These are phyloP conservation scores for Pythium dissotocum DNA, from an alignment of 352 stramenopile species.

Conservation along the genomic window DNA sequence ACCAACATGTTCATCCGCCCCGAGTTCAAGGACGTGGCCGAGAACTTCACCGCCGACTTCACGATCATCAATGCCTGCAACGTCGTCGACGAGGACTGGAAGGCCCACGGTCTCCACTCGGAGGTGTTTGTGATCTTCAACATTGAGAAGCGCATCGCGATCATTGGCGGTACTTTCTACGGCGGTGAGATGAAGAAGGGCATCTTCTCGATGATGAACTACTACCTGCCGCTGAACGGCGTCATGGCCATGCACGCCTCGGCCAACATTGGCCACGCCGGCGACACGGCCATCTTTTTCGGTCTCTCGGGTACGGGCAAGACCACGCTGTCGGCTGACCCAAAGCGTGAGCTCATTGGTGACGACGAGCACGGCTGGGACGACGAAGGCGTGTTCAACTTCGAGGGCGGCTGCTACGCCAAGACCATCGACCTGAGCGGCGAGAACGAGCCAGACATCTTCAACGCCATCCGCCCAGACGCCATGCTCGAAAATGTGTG, in stretches of 20 bases:
- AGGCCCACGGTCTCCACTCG: constrained; percentile 52
- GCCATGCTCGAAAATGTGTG: constrained; percentile 63
- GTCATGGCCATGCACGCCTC: constrained; percentile 68
- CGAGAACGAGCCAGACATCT: constrained; percentile 96
- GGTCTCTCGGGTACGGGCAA: constrained; percentile 89
- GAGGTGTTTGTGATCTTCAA: constrained; percentile 71
- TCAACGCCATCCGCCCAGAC: constrained; percentile 52
- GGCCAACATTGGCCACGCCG: constrained; percentile 52
- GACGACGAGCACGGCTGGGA: constrained; percentile 87
- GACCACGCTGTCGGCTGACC: constrained; percentile 88
- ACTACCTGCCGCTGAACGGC: constrained; percentile 56
- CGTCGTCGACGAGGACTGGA: constrained; percentile 56
- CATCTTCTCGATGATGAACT: constrained; percentile 77
- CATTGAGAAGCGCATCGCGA: constrained; percentile 61
- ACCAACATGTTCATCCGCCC: constrained; percentile 77
- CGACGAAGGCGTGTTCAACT: constrained; percentile 94
- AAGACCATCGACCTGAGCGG: constrained; percentile 95
- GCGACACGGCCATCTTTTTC: constrained; percentile 59
- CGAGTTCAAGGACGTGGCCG: constrained; percentile 50
- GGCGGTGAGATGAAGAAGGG: constrained; percentile 75
- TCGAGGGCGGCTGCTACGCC: constrained; percentile 97
- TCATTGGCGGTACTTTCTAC: constrained; percentile 70
- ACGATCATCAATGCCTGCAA: constrained; percentile 75
- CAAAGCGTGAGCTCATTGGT: constrained; percentile 91
- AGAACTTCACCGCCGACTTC: constrained; percentile 52